A percentile compares a stretch with the other conserved stretches of the same genome.
Conservation (phyloP, 371 early-diverging fungal genomes). For the Rhizopus delemar region DNA sequence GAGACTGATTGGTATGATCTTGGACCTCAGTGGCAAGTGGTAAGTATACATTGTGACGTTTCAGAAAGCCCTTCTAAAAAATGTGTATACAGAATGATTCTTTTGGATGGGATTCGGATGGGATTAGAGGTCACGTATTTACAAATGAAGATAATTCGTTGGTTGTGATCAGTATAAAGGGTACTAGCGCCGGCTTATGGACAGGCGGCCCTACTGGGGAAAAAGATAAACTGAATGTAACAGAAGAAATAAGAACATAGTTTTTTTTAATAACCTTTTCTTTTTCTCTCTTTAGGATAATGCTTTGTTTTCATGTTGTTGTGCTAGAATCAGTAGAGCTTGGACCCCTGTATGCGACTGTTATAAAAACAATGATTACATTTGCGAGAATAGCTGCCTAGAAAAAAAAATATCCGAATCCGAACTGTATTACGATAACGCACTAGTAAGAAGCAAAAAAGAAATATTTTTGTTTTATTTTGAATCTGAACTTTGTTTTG, state of each 20-base stretch:
- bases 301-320: conserved; percentile 95
- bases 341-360: conserved; percentile 91
- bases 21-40: conserved; percentile 69
- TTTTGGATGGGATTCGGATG: conserved; percentile 89
- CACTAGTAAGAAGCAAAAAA: conserved; percentile 53
- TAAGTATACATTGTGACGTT: conserved; percentile 27
- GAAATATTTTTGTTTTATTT: neutral
- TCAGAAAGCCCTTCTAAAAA: too few species aligned
- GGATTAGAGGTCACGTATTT: conserved; percentile 90
- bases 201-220: conserved; percentile 76
- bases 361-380: conserved; percentile 49
- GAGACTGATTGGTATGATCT: conserved; percentile 73
- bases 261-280: neutral
- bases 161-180: conserved; percentile 87
- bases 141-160: conserved; percentile 64
- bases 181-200: conserved; percentile 78
- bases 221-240: conserved; percentile 82
- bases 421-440: conserved; percentile 82
- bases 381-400: conserved; percentile 71
- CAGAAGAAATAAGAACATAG: neutral
- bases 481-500: too few species aligned
- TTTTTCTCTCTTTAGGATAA: conserved; percentile 67
- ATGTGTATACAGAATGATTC: conserved; percentile 55
- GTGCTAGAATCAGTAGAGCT: conserved; percentile 81
- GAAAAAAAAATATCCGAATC: conserved; percentile 57